A percentile compares a stretch with the other conserved stretches of the same genome.
These are phyloP conservation scores for Boeremia exigua DNA, from an alignment of 2,329 filamentous ascomycete species.

Conservation along the genomic window DNA sequence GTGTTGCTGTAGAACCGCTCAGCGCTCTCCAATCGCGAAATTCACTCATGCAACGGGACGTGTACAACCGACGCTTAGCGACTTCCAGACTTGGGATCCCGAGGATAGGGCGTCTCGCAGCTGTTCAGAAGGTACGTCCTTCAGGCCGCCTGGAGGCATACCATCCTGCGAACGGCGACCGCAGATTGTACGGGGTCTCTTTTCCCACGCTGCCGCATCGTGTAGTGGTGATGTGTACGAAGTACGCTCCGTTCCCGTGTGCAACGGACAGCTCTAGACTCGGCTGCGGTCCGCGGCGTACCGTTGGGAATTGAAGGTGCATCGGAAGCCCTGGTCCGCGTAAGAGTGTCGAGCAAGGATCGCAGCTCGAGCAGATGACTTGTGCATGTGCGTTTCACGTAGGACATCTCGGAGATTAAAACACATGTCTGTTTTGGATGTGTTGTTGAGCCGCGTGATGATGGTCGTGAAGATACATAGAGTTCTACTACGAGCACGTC, in stretches of 20 bases:
- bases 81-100: slow-evolving; percentile 11
- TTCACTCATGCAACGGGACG: slow-evolving; percentile 8
- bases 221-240: background rate
- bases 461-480: background rate
- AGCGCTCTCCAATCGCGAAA: slow-evolving; percentile 12
- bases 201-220: background rate
- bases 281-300: background rate
- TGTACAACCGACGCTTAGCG: slow-evolving; percentile 7
- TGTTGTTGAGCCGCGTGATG: background rate
- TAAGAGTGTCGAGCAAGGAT: background rate
- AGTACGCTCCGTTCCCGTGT: background rate
- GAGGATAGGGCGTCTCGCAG: background rate
- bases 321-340: background rate
- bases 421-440: background rate
- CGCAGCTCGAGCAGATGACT: background rate
- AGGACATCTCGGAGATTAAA: slow-evolving; percentile 1
- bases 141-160: slow-evolving; percentile 3
- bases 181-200: background rate
- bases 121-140: slow-evolving; percentile 14
- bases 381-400: slow-evolving; percentile 2
- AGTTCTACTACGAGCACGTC: too few relatives aligned
- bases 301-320: background rate
- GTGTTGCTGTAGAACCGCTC: slow-evolving; percentile 1
- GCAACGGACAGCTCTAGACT: background rate
- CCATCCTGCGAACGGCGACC: background rate